phyloP scores from a whole-genome alignment of 1,284 basidiomycete species.

The Tilletia walkeri region DNA sequence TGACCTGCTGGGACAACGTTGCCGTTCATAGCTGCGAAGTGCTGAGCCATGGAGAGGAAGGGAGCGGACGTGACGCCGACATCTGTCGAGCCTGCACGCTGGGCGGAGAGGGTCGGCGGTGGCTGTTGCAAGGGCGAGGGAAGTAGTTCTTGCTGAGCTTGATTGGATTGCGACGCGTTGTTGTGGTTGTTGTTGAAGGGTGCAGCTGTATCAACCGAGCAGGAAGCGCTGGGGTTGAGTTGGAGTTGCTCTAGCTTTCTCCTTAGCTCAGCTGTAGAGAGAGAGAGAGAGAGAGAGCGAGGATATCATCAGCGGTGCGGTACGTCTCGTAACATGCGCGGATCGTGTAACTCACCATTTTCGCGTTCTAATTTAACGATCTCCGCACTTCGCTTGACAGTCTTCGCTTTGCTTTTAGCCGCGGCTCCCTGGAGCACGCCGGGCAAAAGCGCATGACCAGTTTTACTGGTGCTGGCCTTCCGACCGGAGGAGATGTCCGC shows the following conservation, averaged over 20 bases:
- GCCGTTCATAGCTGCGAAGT: neutral
- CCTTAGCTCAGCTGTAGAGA: neutral
- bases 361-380: neutral
- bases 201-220: too few relatives aligned
- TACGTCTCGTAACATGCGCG: too few relatives aligned
- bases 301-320: neutral
- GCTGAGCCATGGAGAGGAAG: constrained; percentile 1
- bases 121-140: too few relatives aligned
- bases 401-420: constrained; percentile 9
- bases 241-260: neutral
- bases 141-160: too few relatives aligned
- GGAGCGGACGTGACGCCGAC: neutral
- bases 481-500: too few relatives aligned
- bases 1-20: neutral
- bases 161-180: too few relatives aligned
- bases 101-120: too few relatives aligned
- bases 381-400: neutral
- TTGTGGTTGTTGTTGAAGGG: too few relatives aligned
- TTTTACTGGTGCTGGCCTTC: too few relatives aligned
- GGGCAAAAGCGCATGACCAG: neutral
- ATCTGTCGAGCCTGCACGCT: neutral
- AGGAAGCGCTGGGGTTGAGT: neutral
- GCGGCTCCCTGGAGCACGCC: neutral
- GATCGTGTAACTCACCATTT: neutral
- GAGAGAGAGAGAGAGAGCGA: neutral